Evolutionary conservation across 2,329 filamentous ascomycete species (phyloP).

Genomic region (Pseudonectria foliicola): DNA sequence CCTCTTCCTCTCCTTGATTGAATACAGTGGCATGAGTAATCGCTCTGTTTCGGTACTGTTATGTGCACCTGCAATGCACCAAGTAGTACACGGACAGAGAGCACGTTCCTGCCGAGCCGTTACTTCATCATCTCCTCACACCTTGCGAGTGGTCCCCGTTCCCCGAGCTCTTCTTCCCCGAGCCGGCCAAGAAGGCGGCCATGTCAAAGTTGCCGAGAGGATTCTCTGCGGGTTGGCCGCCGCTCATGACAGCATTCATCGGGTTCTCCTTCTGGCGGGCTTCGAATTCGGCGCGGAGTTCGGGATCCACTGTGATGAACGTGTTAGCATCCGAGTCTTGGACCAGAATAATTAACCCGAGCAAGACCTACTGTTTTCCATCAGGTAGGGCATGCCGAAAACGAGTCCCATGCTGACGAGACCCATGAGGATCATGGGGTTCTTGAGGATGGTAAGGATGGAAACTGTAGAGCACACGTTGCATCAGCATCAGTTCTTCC

Average conservation of each 20-base stretch:
- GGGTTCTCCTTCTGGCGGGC: slow-evolving; percentile 75
- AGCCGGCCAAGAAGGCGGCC: slow-evolving; percentile 56
- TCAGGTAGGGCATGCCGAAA: slow-evolving; percentile 87
- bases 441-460: slow-evolving; percentile 77
- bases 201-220: slow-evolving; percentile 53
- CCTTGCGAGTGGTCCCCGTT: slow-evolving; percentile 33
- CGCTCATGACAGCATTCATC: slow-evolving; percentile 49
- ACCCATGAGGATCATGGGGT: slow-evolving; percentile 93
- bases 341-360: neutral
- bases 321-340: neutral
- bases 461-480: slow-evolving; percentile 49
- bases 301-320: slow-evolving; percentile 73
- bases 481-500: slow-evolving; percentile 2
- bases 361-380: slow-evolving; percentile 78
- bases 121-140: slow-evolving; percentile 25
- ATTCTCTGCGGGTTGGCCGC: slow-evolving; percentile 27
- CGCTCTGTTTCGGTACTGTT: neutral
- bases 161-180: slow-evolving; percentile 36
- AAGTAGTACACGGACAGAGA: slow-evolving; percentile 1
- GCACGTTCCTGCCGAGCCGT: neutral
- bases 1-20: too few species aligned
- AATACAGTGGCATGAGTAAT: too few species aligned
- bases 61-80: slow-evolving; percentile 2
- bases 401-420: slow-evolving; percentile 76
- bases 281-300: slow-evolving; percentile 87